Evolutionary conservation across 352 stramenopile species (phyloP), one percentile per base, ranked within the genome.

Genomic region (Globisporangium viniferum): DNA sequence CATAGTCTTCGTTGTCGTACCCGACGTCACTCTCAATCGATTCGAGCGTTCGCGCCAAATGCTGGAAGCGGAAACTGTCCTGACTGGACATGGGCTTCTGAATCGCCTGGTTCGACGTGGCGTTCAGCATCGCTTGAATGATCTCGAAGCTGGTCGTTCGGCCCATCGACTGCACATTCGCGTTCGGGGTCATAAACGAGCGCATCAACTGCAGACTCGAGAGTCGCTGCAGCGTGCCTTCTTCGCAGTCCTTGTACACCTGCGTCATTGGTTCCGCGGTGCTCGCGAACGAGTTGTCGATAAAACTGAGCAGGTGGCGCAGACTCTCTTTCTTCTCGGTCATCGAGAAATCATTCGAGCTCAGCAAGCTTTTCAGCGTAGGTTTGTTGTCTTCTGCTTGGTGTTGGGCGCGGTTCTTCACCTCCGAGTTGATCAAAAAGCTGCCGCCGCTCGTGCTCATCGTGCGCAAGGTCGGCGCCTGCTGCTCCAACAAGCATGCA

Each of bases 281-380:
- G 67, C 81, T 91, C 12, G 87, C 82, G 71, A 93, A 93, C 55
- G 83, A 92, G 46, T 76, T 95, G 76, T 95, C 87, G 54, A 95
- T 92, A 24, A 95, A 92, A 57, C 85, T 92, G 22, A 95, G 72
- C 36, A 95, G 57, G 57, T 93, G 85, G 33, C 82, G 82, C 48
- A 95, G 58, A 68, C 87, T 95, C 72, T 93, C 83, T 66, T 95
- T 95, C 79, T 95, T 95, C 70, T 95, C 84, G 29, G 81, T 93
- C 83, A 92, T 89, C 18, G 74, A 83, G 48, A 95, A 95, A 60
- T 91, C 74, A 53, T 86, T 89, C n/a, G 84, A 92, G 71, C 87
- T 93, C 62, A 95, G 70, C 12, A 95, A 72, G 54, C 85, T 88
- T 75, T 95, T 92, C 27, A 95, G 79, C 41, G 83, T 88, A 55